Conservation (phyloP, 169 alveolate species). For the Plasmodium falciparum region DNA sequence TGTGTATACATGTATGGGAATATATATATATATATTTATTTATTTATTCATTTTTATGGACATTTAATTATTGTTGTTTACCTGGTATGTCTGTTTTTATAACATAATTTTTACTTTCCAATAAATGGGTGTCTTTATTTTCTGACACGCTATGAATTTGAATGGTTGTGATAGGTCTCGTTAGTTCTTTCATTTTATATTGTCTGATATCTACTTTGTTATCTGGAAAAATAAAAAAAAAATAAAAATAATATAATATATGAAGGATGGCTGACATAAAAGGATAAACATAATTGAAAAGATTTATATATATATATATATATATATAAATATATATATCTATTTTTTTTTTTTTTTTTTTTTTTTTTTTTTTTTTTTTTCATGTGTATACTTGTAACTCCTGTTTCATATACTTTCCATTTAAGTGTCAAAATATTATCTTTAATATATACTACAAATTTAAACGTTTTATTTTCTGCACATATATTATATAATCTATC, state of each 20-base stretch:
- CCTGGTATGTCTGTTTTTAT: constrained; percentile 34
- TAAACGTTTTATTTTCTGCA: background rate
- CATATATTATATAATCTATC: constrained; percentile 3
- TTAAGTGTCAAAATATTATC: constrained; percentile 5
- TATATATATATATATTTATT: too few relatives aligned
- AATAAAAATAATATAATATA: too few relatives aligned
- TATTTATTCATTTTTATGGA: too few relatives aligned
- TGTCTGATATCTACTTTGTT: constrained; percentile 20
- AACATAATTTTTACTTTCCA: constrained; percentile 44
- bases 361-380: background rate
- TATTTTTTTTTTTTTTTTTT: background rate
- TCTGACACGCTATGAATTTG: constrained; percentile 27
- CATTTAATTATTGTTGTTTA: background rate
- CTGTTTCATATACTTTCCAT: background rate
- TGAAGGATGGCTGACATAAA: too few relatives aligned
- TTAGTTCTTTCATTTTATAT: constrained; percentile 13
- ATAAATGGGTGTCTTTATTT: background rate
- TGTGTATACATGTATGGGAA: too few relatives aligned
- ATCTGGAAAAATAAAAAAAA: background rate
- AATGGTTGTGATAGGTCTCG: constrained; percentile 38
- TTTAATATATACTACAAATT: background rate
- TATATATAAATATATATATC: too few relatives aligned
- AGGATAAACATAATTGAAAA: too few relatives aligned
- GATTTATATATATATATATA: too few relatives aligned
- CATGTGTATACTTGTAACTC: background rate